Percentiles rank a stretch among this genome's conserved stretches.
Evolutionary conservation across 2,329 filamentous ascomycete genomes (phyloP).

Genomic region (Cladosporium austrohemisphaericum): DNA sequence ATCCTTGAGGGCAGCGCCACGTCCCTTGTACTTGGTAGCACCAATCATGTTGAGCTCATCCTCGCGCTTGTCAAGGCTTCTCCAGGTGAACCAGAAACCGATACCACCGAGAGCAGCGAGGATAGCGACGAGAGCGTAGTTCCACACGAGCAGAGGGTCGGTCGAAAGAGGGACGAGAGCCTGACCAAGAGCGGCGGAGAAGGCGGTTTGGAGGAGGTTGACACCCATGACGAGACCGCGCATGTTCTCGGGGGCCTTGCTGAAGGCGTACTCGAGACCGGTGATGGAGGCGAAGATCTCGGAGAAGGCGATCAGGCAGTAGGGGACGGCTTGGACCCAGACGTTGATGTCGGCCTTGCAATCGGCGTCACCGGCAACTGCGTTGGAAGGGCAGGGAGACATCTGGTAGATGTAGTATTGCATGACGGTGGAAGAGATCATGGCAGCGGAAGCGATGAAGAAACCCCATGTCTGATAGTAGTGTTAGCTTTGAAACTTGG

Average conservation of each 20-base stretch:
- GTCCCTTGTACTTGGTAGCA: slow-evolving; percentile 26
- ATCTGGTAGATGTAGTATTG: slow-evolving; percentile 38
- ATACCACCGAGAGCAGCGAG: slow-evolving; percentile 6
- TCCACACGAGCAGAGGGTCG: slow-evolving; percentile 64
- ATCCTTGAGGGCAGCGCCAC: slow-evolving; percentile 13
- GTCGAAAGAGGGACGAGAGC: slow-evolving; percentile 57
- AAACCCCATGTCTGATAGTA: slow-evolving; percentile 42
- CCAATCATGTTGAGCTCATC: slow-evolving; percentile 64
- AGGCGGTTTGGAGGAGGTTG: slow-evolving; percentile 57
- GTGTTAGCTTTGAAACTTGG: background rate
- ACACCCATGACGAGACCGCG: slow-evolving; percentile 50
- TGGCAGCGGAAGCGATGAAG: slow-evolving; percentile 50
- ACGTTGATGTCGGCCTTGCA: slow-evolving; percentile 37
- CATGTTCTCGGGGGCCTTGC: slow-evolving; percentile 45
- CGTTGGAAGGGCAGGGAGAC: slow-evolving; percentile 4
- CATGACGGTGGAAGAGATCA: slow-evolving; percentile 53
- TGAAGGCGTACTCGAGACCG: slow-evolving; percentile 45
- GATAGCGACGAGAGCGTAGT: slow-evolving; percentile 52
- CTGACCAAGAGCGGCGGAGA: slow-evolving; percentile 58
- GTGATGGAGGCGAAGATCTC: slow-evolving; percentile 47
- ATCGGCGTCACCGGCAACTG: slow-evolving; percentile 21
- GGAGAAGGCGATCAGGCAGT: slow-evolving; percentile 42
- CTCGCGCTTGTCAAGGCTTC: slow-evolving; percentile 46
- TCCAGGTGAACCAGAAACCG: slow-evolving; percentile 16
- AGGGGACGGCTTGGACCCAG: slow-evolving; percentile 40